Conservation (phyloP, 768 basidiomycete genomes). For the Psilocybe cyanescens region DNA sequence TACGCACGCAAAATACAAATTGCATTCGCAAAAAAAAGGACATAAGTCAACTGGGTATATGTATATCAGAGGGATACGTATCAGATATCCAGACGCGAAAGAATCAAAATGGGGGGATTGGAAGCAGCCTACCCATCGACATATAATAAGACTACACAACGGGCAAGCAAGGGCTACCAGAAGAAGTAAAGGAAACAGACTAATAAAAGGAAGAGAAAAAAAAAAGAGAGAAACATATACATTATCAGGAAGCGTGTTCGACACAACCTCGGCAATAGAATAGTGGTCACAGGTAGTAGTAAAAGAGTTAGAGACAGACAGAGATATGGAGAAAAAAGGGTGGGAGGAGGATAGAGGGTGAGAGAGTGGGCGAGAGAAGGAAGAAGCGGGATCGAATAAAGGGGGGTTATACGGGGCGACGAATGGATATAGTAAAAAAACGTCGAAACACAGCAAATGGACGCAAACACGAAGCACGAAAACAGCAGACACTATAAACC, state of each 20-base stretch:
- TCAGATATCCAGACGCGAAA: no score
- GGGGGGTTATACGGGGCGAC: slow-evolving; percentile 1
- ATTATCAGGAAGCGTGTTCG: slow-evolving; percentile 27
- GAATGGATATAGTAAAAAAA: slow-evolving; percentile 3
- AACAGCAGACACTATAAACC: not conserved
- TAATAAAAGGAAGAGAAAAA: no score
- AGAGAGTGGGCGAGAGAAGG: not conserved
- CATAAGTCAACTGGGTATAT: no score
- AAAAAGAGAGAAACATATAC: slow-evolving; percentile 10
- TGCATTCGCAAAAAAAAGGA: no score
- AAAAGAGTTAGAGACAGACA: not conserved
- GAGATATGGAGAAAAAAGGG: not conserved
- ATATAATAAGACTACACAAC: no score
- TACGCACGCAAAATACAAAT: no score
- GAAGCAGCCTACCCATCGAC: no score
- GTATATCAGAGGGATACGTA: no score
- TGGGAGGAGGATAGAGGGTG: not conserved
- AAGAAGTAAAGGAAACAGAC: no score
- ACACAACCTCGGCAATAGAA: slow-evolving; percentile 22
- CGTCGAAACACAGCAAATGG: slow-evolving; percentile 5
- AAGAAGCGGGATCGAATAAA: not conserved
- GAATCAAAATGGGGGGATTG: no score
- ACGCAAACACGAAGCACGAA: slow-evolving; percentile 10
- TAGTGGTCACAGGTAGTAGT: slow-evolving; percentile 11
- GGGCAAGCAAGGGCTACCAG: no score